A percentile compares a stretch with the other conserved stretches of the same genome.
Conservation (phyloP, 495 filamentous ascomycete species). For the Lepidopterella palustris region DNA sequence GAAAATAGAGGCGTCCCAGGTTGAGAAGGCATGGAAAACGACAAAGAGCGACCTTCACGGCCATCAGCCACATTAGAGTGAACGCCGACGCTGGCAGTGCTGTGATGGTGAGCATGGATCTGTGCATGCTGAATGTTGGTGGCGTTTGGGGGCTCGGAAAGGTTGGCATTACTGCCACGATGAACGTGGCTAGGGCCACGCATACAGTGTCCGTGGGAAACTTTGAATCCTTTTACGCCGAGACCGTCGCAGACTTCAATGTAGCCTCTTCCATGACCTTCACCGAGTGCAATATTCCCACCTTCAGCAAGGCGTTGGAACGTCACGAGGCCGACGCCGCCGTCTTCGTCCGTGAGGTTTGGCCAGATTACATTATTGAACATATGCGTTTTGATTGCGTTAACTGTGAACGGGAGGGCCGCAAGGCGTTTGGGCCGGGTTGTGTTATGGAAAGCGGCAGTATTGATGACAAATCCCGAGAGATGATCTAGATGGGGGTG, state of each 20-base stretch:
- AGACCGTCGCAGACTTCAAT: slow-evolving; percentile 79
- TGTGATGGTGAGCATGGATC: neutral
- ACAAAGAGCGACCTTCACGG: slow-evolving; percentile 20
- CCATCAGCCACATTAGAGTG: neutral
- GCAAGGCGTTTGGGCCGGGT: slow-evolving; percentile 73
- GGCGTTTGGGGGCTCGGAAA: slow-evolving; percentile 20
- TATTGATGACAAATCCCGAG: slow-evolving; percentile 85
- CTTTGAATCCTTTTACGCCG: slow-evolving; percentile 64
- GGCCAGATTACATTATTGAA: slow-evolving; percentile 99
- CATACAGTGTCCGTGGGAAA: slow-evolving; percentile 85
- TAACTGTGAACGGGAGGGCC: slow-evolving; percentile 75
- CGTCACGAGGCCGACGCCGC: slow-evolving; percentile 83
- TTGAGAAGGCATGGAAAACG: slow-evolving; percentile 21
- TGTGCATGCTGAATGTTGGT: neutral
- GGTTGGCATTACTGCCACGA: slow-evolving; percentile 32
- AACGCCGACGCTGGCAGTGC: neutral
- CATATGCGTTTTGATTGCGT: slow-evolving; percentile 83
- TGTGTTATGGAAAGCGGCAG: slow-evolving; percentile 69
- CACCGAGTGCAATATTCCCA: slow-evolving; percentile 72
- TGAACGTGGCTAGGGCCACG: slow-evolving; percentile 49
- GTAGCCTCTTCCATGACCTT: slow-evolving; percentile 70
- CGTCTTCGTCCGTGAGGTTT: slow-evolving; percentile 92
- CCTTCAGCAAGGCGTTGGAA: slow-evolving; percentile 84
- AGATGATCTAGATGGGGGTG: slow-evolving; percentile 95
- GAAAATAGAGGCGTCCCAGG: slow-evolving; percentile 25